phyloP scores from a whole-genome alignment of 495 filamentous ascomycete genomes.

The Schizothecium vesticola region DNA sequence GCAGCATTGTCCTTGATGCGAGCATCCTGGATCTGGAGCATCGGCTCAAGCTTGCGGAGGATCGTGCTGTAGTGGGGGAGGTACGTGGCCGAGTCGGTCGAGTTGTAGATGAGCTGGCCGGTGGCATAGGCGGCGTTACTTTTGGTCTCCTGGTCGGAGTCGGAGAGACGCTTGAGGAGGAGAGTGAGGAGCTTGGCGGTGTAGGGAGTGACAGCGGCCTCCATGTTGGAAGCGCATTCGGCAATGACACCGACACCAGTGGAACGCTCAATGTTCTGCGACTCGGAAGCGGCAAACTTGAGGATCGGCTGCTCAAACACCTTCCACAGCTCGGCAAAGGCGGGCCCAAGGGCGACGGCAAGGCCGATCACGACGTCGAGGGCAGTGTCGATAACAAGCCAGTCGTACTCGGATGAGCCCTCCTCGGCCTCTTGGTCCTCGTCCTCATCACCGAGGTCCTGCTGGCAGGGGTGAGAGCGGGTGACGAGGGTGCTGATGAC shows the following conservation, averaged over 20 bases:
- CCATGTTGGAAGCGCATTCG: constrained; percentile 87
- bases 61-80: constrained; percentile 70
- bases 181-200: constrained; percentile 71
- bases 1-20: constrained; percentile 89
- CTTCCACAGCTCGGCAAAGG: constrained; percentile 85
- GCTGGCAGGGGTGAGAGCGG: constrained; percentile 86
- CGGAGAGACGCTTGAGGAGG: constrained; percentile 77
- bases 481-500: constrained; percentile 73
- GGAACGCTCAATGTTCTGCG: constrained; percentile 77
- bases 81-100: constrained; percentile 63
- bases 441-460: constrained; percentile 76
- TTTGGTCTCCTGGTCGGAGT: constrained; percentile 87
- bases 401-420: constrained; percentile 91
- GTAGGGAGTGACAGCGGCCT: constrained; percentile 64
- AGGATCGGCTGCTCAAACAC: constrained; percentile 85
- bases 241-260: constrained; percentile 88
- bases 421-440: constrained; percentile 59
- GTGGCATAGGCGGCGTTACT: constrained; percentile 91
- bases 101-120: constrained; percentile 76
- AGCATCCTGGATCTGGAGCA: constrained; percentile 68
- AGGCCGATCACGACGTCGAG: constrained; percentile 84
- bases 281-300: constrained; percentile 73
- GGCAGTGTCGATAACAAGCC: constrained; percentile 90
- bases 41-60: constrained; percentile 73
- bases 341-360: constrained; percentile 71